Conservation (phyloP, 441 rosid species). For the Metrosideros polymorpha region DNA sequence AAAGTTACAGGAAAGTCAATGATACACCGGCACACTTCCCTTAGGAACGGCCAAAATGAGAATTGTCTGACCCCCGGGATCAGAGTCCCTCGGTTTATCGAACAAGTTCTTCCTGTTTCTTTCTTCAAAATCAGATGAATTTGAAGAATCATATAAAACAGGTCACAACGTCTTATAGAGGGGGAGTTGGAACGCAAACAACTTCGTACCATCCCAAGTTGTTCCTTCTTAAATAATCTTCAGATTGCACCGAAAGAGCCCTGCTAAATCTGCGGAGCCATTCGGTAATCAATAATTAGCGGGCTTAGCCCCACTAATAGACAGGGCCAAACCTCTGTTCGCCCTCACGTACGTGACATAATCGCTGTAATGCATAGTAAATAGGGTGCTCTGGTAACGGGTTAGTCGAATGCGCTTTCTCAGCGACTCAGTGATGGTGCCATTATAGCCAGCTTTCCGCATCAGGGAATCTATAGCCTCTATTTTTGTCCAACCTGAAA, state of each 20-base stretch:
- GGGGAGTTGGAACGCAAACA: constrained; percentile 16
- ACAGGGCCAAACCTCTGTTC: constrained; percentile 49
- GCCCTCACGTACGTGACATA: constrained; percentile 59
- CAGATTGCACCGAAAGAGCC: constrained; percentile 15
- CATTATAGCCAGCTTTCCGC: constrained; percentile 75
- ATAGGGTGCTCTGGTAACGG: constrained; percentile 88
- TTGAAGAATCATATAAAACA: constrained; percentile 30
- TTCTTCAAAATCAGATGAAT: constrained; percentile 39
- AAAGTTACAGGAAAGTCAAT: neutral
- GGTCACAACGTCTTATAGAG: constrained; percentile 7
- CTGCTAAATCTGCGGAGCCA: constrained; percentile 9
- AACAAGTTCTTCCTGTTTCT: constrained; percentile 5
- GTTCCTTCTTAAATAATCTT: neutral
- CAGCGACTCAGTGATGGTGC: constrained; percentile 51
- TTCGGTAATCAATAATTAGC: constrained; percentile 23
- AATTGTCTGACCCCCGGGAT: neutral
- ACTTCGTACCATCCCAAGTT: constrained; percentile 9
- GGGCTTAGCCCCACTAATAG: constrained; percentile 46
- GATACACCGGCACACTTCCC: neutral
- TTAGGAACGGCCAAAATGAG: neutral
- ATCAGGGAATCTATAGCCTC: constrained; percentile 88
- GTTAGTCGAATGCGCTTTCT: constrained; percentile 61
- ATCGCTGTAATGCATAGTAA: constrained; percentile 66
- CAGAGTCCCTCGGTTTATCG: neutral
- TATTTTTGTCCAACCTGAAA: constrained; percentile 70